Evolutionary conservation across 768 basidiomycete genomes (phyloP), one percentile per base, ranked within the genome.

Genomic region (Chiua virens): DNA sequence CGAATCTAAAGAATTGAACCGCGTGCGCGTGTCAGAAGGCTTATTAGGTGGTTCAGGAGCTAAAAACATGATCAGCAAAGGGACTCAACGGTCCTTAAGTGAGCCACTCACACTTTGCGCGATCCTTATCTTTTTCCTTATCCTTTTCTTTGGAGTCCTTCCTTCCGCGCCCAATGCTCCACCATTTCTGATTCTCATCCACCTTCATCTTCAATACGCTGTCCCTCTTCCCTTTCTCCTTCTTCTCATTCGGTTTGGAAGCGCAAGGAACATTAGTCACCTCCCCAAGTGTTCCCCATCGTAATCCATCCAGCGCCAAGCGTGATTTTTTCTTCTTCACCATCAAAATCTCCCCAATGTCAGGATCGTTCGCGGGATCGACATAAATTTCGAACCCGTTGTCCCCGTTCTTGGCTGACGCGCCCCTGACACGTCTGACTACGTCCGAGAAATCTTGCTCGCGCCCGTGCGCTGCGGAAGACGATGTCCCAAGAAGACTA

Each of bases 281-380:
- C 46, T 87, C 86, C 0, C 73, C 78, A 37, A 81, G 54, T 7
- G 73, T 79, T 70, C 85, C 86, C 66, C 77, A 79, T 40, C 69
- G 79, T 71, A 69, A 59, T 40, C 79, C 81, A 58, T 86, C 79
- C 52, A 91, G 63, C 2, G 69, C 83, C 0, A 74, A 74, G 1
- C 89, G 71, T 1, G 80, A 81, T 58, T 86, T 88, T 73, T 83
- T 83, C 78, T 87, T 89, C 78, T 85, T 87, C 34, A 90, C 82
- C 64, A 90, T 75, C 20, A 87, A 63, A 18, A 89, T 80, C 56
- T 89, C 86, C 7, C 79, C 85, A 32, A 84, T 72, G 20, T 87
- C 86, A 0, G 82, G 79, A 57, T 87, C 85, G 21, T 77, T 71
- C 1, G 76, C 69, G 2, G 83, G 81, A 55, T 89, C 88, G 9